A percentile compares a stretch with the other conserved stretches of the same genome.
These are phyloP conservation scores for Tolypocladium pustulatum DNA, from an alignment of 2,329 filamentous ascomycete species.

Conservation along the genomic window DNA sequence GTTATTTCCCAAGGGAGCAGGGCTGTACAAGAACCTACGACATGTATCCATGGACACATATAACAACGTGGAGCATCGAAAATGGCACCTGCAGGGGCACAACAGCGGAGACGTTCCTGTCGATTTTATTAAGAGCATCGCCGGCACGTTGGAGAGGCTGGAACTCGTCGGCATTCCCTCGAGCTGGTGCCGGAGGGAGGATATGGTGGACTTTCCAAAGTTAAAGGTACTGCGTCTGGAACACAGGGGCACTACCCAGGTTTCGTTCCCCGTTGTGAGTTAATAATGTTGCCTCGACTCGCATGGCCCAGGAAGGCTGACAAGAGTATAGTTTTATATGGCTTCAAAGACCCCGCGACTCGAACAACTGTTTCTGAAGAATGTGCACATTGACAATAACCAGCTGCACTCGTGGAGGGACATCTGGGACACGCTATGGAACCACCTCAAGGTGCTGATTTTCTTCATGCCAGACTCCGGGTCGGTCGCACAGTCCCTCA, in stretches of 20 bases:
- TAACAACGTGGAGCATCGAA: conserved; percentile 3
- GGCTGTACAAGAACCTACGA: conserved; percentile 4
- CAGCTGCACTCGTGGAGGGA: conserved; percentile 4
- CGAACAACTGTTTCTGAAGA: conserved; percentile 21
- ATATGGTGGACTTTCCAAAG: conserved; percentile 13
- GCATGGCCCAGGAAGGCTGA: neutral
- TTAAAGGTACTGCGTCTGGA: conserved; percentile 18
- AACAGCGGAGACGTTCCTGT: conserved; percentile 3
- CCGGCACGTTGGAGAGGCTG: conserved; percentile 9
- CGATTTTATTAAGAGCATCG: conserved; percentile 7
- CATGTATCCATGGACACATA: conserved; percentile 5
- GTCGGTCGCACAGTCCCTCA: conserved; percentile 9
- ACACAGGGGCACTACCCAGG: conserved; percentile 5
- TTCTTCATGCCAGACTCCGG: conserved; percentile 9
- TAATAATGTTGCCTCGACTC: neutral
- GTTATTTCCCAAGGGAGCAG: conserved; percentile 2
- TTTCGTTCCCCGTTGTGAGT: conserved; percentile 2
- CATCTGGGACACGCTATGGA: conserved; percentile 15
- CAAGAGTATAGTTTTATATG: conserved; percentile 11
- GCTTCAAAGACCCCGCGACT: conserved; percentile 16
- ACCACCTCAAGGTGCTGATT: conserved; percentile 17
- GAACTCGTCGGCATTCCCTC: conserved; percentile 11
- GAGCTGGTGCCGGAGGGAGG: conserved; percentile 7
- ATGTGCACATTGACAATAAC: conserved; percentile 11
- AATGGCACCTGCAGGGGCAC: neutral